These are phyloP conservation scores for Fragaria ananassa DNA, from an alignment of 306 rosid species.

Conservation along the genomic window DNA sequence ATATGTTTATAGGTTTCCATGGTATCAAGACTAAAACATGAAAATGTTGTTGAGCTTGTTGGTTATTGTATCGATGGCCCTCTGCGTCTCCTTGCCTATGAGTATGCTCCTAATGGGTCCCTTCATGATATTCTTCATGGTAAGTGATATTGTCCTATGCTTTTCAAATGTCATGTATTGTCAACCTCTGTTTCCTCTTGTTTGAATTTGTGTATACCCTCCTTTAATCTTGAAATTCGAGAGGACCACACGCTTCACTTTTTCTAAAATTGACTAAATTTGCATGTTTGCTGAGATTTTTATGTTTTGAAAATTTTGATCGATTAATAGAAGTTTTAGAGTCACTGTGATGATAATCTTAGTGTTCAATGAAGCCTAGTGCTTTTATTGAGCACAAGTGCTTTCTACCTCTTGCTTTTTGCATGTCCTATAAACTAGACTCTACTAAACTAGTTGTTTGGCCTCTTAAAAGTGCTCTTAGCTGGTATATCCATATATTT, in stretches of 20 bases:
- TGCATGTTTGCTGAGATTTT: neutral
- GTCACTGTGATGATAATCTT: neutral
- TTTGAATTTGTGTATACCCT: neutral
- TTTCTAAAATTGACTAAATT: neutral
- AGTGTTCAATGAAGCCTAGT: neutral
- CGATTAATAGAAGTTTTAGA: neutral
- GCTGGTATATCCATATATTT: neutral
- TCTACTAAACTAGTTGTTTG: neutral
- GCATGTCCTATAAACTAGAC: neutral
- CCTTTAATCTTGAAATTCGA: neutral
- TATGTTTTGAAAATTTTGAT: neutral
- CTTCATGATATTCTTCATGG: conserved; percentile 81
- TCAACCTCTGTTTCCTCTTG: neutral
- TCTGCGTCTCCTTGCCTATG: conserved; percentile 65
- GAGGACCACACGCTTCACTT: neutral
- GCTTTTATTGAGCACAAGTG: neutral
- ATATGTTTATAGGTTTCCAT: conserved; percentile 50
- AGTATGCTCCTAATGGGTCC: conserved; percentile 75
- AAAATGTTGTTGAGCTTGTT: conserved; percentile 59
- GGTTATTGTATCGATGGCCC: conserved; percentile 70
- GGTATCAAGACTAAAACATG: conserved; percentile 79
- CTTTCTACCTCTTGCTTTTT: neutral
- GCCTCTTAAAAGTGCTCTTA: neutral
- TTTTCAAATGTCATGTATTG: neutral
- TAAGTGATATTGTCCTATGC: conserved; percentile 11